A percentile compares a stretch with the other conserved stretches of the same genome.
Evolutionary conservation across 208 protist genomes (phyloP).

Genomic region (Acanthamoeba healyi): DNA sequence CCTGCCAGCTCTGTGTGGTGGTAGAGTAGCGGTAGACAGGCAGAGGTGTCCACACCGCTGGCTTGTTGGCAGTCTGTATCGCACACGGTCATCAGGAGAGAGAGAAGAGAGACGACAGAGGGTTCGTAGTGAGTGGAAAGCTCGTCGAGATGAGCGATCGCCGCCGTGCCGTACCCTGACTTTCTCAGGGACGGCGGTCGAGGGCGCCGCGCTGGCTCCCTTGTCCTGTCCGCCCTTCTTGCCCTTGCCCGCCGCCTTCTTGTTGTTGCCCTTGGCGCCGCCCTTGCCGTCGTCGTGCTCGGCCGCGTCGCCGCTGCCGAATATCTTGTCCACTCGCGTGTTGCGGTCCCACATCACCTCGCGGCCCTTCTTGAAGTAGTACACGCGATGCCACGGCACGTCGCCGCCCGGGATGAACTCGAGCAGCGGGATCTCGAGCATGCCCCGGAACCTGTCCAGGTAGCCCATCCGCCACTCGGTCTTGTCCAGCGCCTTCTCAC

Average conservation of each 20-base stretch:
- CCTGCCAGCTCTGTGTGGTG: not conserved
- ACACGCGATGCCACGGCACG: constrained; percentile 64
- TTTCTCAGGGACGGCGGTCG: constrained; percentile 27
- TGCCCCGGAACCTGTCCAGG: constrained; percentile 67
- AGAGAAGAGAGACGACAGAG: no score
- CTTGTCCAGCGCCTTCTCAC: constrained; percentile 25
- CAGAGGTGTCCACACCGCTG: constrained; percentile 10
- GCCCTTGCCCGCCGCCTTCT: not conserved
- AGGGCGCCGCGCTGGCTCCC: not conserved
- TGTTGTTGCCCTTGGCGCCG: not conserved
- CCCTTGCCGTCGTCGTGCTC: not conserved
- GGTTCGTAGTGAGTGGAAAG: no score
- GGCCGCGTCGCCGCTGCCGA: constrained; percentile 51
- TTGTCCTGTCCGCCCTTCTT: constrained; percentile 10
- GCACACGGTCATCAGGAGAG: no score
- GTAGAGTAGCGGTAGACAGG: constrained; percentile 26
- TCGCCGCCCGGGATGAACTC: constrained; percentile 72
- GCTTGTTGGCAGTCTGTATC: constrained; percentile 47
- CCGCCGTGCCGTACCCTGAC: not conserved
- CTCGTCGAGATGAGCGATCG: no score
- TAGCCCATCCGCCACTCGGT: constrained; percentile 73
- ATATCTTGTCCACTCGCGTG: constrained; percentile 62
- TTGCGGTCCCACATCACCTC: constrained; percentile 74
- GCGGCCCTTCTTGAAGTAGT: constrained; percentile 67
- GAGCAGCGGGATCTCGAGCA: constrained; percentile 71